Base-by-base conservation (phyloP, 306 rosid genomes). In the Canavalia ensiformis region DNA sequence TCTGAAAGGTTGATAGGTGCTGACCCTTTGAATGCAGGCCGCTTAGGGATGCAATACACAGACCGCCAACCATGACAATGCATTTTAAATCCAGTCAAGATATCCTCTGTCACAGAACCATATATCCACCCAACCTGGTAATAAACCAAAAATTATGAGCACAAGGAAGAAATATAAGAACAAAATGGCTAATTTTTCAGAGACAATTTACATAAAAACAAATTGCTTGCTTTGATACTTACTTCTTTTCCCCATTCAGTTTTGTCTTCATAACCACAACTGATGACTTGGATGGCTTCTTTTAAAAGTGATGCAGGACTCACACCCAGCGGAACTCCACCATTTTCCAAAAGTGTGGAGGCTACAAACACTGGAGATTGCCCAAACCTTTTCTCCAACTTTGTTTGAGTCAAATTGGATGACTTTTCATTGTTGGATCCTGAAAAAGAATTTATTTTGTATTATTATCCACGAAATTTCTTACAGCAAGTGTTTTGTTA, bases 41-140 rank as follows among this genome's bases (percentile, higher is more conserved):
- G 84, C 78, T 88, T 90, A 11, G 99, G 99, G 68, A 96, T 88
- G 84, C 99, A 96, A 85, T 96, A 96, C 65, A 96, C 98, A 29
- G 99, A 96, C 66, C 97, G 88, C 99, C 99, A 96, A 59, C 99
- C 99, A 74, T 96, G 99, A 84, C 99, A 96, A 56, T 96, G 99
- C 99, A 96, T 96, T 88, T 96, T 96, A 78, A 96, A 96, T 78
- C 99, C 99, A 62, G 98, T 96, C 88, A 96, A 88, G 86, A 96
- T 96, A 85, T 96, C 99, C 83, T 96, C 99, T 4, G 99, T 96
- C 75, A 96, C 99, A 13, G 98, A 93, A 74, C 98, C 99, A 82
- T 96, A 96, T 60, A 96, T 96, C 99, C 98, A 96, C 28, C 99
- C 99, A 85, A 90, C 96, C 99, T 96, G 85, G 51, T 73, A 5